phyloP scores from a whole-genome alignment of 495 filamentous ascomycete genomes.

The Neurospora sublineolata region DNA sequence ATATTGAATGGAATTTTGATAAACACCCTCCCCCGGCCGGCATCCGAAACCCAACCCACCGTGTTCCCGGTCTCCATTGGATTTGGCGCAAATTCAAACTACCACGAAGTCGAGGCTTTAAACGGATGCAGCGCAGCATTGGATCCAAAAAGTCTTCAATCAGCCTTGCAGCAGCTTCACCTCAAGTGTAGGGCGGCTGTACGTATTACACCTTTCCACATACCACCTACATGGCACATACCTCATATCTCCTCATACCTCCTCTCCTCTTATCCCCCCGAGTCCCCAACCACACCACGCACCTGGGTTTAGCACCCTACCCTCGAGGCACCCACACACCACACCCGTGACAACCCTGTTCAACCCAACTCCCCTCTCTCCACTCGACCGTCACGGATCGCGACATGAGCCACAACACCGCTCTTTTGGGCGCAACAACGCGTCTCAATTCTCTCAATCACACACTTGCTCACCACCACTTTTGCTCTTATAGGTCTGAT shows the following conservation, averaged over 20 bases:
- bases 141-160: background rate
- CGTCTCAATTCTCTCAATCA: conserved; percentile 11
- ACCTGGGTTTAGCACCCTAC: background rate
- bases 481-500: background rate
- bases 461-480: conserved; percentile 5
- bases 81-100: background rate
- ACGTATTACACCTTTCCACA: background rate
- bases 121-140: background rate
- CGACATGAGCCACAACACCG: conserved; percentile 22
- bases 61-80: background rate
- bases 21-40: background rate
- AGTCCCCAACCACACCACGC: conserved; percentile 9
- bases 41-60: background rate
- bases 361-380: conserved; percentile 12
- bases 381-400: conserved; percentile 22
- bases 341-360: conserved; percentile 18
- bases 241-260: conserved; percentile 16
- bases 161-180: background rate
- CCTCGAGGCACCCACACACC: conserved; percentile 11
- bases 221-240: background rate
- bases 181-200: background rate
- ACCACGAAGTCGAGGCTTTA: background rate
- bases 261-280: conserved; percentile 22
- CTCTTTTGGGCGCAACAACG: conserved; percentile 12
- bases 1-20: background rate